Conservation (phyloP, 805 yeast species). For the Candida multigemmis region DNA sequence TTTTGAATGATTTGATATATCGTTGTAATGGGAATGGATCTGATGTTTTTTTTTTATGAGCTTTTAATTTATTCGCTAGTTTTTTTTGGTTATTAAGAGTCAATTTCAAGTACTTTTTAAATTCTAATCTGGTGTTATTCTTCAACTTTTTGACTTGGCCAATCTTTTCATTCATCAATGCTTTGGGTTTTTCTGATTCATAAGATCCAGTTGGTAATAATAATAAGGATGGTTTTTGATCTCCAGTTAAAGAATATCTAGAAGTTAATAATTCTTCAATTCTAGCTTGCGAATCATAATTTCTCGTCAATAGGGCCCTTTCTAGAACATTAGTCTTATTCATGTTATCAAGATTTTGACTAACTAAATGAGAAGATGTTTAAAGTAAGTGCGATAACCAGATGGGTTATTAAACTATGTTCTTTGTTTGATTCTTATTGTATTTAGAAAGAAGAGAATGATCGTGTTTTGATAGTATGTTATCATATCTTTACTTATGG, state of each 20-base stretch:
- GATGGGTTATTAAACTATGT: no score
- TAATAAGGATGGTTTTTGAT: constrained; percentile 36
- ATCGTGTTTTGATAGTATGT: no score
- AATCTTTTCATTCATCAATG: constrained; percentile 8
- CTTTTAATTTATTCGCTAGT: constrained; percentile 13
- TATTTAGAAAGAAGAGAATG: no score
- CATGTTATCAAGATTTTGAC: constrained; percentile 15
- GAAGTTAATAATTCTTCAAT: constrained; percentile 32
- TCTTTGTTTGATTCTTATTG: no score
- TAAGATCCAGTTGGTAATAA: constrained; percentile 26
- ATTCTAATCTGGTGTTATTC: constrained; percentile 27
- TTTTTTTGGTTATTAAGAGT: constrained; percentile 31
- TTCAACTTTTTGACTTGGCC: constrained; percentile 6
- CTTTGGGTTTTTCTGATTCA: constrained; percentile 8
- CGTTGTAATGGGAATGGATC: constrained; percentile 14
- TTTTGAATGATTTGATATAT: constrained; percentile 14
- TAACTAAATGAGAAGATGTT: constrained; percentile 1
- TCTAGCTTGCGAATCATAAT: constrained; percentile 26
- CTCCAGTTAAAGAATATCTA: constrained; percentile 37
- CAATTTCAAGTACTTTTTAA: constrained; percentile 29
- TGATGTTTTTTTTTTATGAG: constrained; percentile 9
- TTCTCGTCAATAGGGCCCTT: constrained; percentile 34
- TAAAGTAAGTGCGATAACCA: no score
- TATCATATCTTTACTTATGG: no score
- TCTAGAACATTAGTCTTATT: constrained; percentile 37